Conservation (phyloP, 1,284 basidiomycete genomes). For the Apiotrichum domesticum region DNA sequence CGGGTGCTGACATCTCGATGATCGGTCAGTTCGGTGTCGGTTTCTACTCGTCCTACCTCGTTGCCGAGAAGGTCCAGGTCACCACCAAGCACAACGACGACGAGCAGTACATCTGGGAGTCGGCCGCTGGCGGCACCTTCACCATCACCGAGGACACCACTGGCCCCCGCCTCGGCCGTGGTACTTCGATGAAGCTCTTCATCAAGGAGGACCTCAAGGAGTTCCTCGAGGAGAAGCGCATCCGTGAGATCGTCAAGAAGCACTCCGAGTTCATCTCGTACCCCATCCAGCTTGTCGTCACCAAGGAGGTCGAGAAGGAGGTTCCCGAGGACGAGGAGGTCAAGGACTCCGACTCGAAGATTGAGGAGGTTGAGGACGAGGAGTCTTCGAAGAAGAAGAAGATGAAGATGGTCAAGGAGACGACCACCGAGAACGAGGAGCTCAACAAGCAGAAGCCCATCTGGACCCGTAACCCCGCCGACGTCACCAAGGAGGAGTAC, state of each 20-base stretch:
- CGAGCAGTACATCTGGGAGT: conserved; percentile 99
- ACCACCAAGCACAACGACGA: conserved; percentile 99
- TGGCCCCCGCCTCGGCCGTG: conserved; percentile 87
- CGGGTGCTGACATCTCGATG: conserved; percentile 90
- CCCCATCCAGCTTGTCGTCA: conserved; percentile 96
- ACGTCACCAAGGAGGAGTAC: conserved; percentile 92
- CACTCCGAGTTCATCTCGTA: conserved; percentile 99
- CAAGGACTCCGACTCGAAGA: conserved; percentile 61
- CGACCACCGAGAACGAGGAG: conserved; percentile 85
- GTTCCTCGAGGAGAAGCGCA: conserved; percentile 98
- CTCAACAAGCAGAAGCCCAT: conserved; percentile 99
- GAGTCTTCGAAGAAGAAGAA: conserved; percentile 72
- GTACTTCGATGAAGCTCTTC: conserved; percentile 89
- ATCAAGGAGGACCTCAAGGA: conserved; percentile 99
- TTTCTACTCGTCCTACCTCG: conserved; percentile 99
- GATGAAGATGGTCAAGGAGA: conserved; percentile 95
- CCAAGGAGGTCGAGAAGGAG: conserved; percentile 99
- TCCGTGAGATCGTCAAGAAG: conserved; percentile 99
- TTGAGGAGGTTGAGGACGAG: conserved; percentile 68
- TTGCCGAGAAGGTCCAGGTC: conserved; percentile 95
- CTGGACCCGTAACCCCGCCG: conserved; percentile 96
- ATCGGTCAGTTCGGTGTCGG: conserved; percentile 76
- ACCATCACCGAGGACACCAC: conserved; percentile 92
- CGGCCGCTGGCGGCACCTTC: conserved; percentile 97
- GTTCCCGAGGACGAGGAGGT: conserved; percentile 71